These are phyloP conservation scores for Stephania japonica DNA, from an alignment of 164 flowering plant species.

Conservation along the genomic window DNA sequence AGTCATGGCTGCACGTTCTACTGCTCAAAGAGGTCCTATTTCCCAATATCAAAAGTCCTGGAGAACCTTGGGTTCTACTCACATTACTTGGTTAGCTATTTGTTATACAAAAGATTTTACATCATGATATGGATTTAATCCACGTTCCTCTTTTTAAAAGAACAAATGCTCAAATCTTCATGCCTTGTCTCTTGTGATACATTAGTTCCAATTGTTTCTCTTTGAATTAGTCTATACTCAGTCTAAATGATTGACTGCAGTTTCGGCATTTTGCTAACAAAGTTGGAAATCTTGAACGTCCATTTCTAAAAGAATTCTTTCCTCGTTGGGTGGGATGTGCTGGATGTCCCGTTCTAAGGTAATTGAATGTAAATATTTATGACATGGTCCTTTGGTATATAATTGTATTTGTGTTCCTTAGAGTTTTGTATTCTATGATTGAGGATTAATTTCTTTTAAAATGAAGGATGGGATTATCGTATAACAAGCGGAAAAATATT, in stretches of 20 bases:
- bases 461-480: constrained; percentile 84
- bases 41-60: no score
- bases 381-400: no score
- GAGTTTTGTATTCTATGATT: not conserved
- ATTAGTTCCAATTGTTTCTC: no score
- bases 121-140: not conserved
- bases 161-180: no score
- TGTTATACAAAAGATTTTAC: not conserved
- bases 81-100: no score
- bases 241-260: constrained; percentile 38
- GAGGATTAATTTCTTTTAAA: not conserved
- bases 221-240: not conserved
- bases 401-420: not conserved
- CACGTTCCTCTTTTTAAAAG: no score
- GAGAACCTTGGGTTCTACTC: no score
- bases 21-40: no score
- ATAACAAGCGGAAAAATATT: constrained; percentile 87
- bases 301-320: constrained; percentile 94
- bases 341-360: constrained; percentile 94
- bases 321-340: constrained; percentile 90
- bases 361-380: constrained; percentile 2
- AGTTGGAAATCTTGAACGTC: constrained; percentile 97
- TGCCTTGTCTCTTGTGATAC: no score
- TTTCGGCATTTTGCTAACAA: constrained; percentile 90
- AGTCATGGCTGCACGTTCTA: no score